Base-by-base conservation (phyloP, 371 early-diverging fungal species). In the Apophysomyces trapeziformis region DNA sequence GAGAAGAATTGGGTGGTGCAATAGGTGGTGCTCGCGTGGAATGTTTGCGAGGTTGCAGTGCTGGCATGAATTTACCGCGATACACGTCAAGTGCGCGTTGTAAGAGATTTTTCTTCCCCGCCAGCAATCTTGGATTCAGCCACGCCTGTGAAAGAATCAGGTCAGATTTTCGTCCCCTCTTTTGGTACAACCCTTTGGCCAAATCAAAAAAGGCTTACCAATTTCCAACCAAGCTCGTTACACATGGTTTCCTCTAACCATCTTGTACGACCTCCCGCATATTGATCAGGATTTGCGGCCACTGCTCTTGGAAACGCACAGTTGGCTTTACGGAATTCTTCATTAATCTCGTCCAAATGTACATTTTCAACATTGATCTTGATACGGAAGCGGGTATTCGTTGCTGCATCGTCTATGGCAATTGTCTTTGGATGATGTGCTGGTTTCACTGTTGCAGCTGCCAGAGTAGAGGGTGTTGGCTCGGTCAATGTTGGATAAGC, bases 141-240 rank as follows among this genome's bases (percentile, higher is more conserved):
- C 77, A 83, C 38, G 80, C 80, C 77, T 76, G 35, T 26, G 3
- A 61, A 56, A 58, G 41, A 18, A 64, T 38, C 18, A 37, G 32
- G 18, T n/a, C 56, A 43, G 50, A 50, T 41, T 7, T 12, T 13
- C 1, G 57, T n/a, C 44, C 6, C 5, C 35, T 45, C 37, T 57
- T 54, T 38, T 41, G 1, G 21, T 41, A 41, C 35, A 26, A 64
- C 4, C 12, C 21, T 16, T n/a, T 47, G 14, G 36, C 11, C 38
- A 18, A 41, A 57, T 26, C 32, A 41, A 18, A 38, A 58, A 16
- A 38, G 18, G 57, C 66, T 50, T 69, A 75, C 71, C 72, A 79
- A 74, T 66, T 78, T 83, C 80, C 80, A 83, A 21, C 76, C 73
- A 37, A 83, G 71, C 61, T 75, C 76, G 61, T 83, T 83, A 26